Evolutionary conservation across 345 rosid species (phyloP), one percentile per base, ranked within the genome.

Genomic region (Lumnitzera littorea): DNA sequence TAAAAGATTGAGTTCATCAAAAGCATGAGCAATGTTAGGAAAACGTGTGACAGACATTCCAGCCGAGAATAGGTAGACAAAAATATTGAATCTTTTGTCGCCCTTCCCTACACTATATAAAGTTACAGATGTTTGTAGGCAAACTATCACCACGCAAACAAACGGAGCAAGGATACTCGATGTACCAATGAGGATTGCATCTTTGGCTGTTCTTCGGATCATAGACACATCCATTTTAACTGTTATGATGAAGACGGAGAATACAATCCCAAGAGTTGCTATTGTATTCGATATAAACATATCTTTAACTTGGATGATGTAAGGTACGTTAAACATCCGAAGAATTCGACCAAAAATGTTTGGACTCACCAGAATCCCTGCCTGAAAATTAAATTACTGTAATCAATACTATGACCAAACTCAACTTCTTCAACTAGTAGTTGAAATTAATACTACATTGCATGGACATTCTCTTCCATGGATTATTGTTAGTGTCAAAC

Each of bases 331-430:
- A 20, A 20, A 20, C 20, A 20, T 20, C 20, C 20, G 20, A 20
- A 20, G 20, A 20, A 20, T 20, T 20, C 20, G 20, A 20, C 70
- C 64, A 11, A 78, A 48, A 23, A 58, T 66, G 0, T 65, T 57
- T 0, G 76, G 82, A 36, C 78, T 76, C 50, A 76, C 16, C 14
- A 64, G 25, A 5, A 73, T 50, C 20, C 73, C 81, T 23, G 43
- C 56, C 78, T 70, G 58, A 9, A 53, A 49, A 4, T 36, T 7
- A 7, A 5, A 36, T 7, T 36, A 4, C 7, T 36, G 43, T 36
- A 36, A 27, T 27, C 7, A 36, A 36, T 5, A 27, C 31, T 2
- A 27, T 27, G 3, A 5, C 4, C 31, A 27, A 27, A 27, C 5
- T 27, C 31, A 27, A 27, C 31, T 27, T 27, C 31, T 27, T 27